phyloP scores from a whole-genome alignment of 2,329 filamentous ascomycete species.

The Fusarium heterosporum region DNA sequence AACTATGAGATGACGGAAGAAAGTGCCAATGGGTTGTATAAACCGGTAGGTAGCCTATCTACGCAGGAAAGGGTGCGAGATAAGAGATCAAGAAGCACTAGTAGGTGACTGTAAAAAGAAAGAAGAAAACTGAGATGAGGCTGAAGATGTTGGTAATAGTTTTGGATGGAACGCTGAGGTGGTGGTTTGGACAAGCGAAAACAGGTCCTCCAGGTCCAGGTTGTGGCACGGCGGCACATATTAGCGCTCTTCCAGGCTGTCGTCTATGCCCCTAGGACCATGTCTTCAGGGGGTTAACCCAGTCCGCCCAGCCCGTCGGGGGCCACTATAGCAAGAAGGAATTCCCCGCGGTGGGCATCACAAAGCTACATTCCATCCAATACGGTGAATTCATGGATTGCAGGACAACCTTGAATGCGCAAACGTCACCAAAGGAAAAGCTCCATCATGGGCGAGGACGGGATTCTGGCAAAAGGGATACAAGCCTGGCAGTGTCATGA shows the following conservation, averaged over 20 bases:
- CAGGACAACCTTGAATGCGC: constrained; percentile 8
- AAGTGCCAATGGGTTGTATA: constrained; percentile 35
- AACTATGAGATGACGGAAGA: constrained; percentile 25
- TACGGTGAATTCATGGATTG: not conserved
- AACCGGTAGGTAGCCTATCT: constrained; percentile 17
- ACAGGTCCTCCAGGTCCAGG: constrained; percentile 21
- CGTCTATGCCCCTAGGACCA: constrained; percentile 1
- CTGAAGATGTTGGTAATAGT: constrained; percentile 33
- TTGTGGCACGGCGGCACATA: constrained; percentile 15
- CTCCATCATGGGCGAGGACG: constrained; percentile 17
- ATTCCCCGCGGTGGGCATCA: constrained; percentile 22
- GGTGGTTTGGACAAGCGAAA: constrained; percentile 31
- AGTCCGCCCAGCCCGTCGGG: not conserved
- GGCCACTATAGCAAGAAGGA: constrained; percentile 11
- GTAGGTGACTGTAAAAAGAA: constrained; percentile 9
- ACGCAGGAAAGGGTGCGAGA: not conserved
- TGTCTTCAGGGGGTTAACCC: constrained; percentile 9
- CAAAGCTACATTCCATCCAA: constrained; percentile 13
- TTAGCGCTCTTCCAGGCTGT: constrained; percentile 1
- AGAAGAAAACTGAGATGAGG: constrained; percentile 13
- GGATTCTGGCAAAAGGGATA: constrained; percentile 6
- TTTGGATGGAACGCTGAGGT: constrained; percentile 31
- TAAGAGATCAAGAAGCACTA: constrained; percentile 1
- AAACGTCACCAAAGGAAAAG: constrained; percentile 19
- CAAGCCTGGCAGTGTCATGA: constrained; percentile 7